Conservation (phyloP, 2,329 filamentous ascomycete species). For the Mycosphaerella arachidis region DNA sequence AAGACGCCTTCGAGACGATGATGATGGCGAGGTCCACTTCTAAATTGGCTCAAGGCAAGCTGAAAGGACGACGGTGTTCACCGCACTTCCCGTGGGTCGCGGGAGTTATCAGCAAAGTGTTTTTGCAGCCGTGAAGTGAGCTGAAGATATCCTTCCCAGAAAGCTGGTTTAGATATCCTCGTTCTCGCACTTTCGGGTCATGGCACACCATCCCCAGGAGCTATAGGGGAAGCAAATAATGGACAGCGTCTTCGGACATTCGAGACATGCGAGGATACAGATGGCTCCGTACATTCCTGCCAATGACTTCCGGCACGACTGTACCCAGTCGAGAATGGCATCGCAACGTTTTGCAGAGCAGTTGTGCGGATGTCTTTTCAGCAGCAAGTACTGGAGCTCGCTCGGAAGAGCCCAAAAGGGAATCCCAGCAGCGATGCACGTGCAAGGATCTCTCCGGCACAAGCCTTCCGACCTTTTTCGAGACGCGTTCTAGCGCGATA, state of each 20-base stretch:
- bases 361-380: not conserved
- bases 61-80: not conserved
- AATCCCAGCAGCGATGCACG: not conserved
- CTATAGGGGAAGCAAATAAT: no score
- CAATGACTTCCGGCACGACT: no score
- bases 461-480: not conserved
- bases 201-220: no score
- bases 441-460: not conserved
- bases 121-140: not conserved
- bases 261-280: no score
- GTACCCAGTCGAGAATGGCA: no score
- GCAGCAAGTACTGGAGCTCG: not conserved
- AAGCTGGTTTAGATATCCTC: no score
- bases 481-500: not conserved
- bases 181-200: no score
- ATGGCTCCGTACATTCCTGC: no score
- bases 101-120: not conserved
- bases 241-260: no score
- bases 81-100: not conserved
- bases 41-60: not conserved
- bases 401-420: not conserved
- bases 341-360: not conserved
- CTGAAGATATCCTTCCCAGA: no score
- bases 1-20: not conserved
- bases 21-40: not conserved